phyloP scores from a whole-genome alignment of 2,329 filamentous ascomycete species.

The Microdochium bolleyi region DNA sequence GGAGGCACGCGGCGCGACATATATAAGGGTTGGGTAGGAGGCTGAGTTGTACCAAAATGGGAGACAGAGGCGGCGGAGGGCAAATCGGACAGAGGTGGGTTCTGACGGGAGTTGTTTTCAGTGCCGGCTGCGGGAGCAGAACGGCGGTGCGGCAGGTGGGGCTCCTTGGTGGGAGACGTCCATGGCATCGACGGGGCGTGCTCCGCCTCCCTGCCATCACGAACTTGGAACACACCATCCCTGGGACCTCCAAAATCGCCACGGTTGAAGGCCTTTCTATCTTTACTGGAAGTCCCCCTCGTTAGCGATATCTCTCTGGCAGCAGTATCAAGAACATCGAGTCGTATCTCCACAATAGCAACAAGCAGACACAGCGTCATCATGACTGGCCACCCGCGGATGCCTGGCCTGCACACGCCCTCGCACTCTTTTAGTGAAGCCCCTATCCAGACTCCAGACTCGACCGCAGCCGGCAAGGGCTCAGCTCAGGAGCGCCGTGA shows the following conservation, averaged over 20 bases:
- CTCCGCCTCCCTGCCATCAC: too few species aligned
- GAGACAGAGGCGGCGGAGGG: background rate
- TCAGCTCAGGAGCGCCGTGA: slow-evolving; percentile 21
- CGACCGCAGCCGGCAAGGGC: slow-evolving; percentile 15
- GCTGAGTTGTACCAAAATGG: background rate
- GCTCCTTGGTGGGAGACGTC: too few species aligned
- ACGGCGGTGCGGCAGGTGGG: background rate
- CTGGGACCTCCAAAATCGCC: too few species aligned
- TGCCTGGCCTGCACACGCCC: slow-evolving; percentile 17
- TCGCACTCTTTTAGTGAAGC: slow-evolving; percentile 19
- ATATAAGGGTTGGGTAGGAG: background rate
- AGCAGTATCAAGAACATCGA: too few species aligned
- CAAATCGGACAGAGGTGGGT: background rate
- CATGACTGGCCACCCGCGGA: slow-evolving; percentile 29
- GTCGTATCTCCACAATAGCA: slow-evolving; percentile 49
- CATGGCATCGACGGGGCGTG: too few species aligned
- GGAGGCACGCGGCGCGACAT: background rate
- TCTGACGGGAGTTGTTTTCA: too few species aligned
- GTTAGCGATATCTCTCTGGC: too few species aligned
- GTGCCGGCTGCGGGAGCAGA: too few species aligned
- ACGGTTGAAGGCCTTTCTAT: too few species aligned
- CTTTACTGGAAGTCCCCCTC: too few species aligned
- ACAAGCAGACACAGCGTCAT: slow-evolving; percentile 82
- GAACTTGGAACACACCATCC: too few species aligned
- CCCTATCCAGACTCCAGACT: slow-evolving; percentile 10